These are phyloP conservation scores for Pseudogymnoascus sp. DNA, from an alignment of 2,329 filamentous ascomycete genomes.

Conservation along the genomic window DNA sequence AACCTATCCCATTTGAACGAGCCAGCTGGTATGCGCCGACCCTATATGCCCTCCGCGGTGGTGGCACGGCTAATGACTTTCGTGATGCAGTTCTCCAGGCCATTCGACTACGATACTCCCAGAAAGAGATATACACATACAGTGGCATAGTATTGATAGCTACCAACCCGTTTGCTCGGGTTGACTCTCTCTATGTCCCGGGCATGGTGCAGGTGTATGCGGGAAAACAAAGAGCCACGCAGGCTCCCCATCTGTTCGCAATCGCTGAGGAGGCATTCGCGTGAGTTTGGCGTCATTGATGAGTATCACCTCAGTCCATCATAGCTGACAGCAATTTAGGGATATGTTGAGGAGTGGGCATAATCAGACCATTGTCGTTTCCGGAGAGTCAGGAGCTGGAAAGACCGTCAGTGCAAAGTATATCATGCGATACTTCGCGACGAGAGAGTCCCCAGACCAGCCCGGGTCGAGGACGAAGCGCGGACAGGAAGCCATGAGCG, in stretches of 20 bases:
- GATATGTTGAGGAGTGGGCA: slow-evolving; percentile 95
- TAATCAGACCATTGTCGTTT: slow-evolving; percentile 99
- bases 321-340: slow-evolving; percentile 43
- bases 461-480: slow-evolving; percentile 68
- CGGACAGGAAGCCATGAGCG: slow-evolving; percentile 78
- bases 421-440: slow-evolving; percentile 99
- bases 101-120: slow-evolving; percentile 90
- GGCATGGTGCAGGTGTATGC: slow-evolving; percentile 99
- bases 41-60: neutral
- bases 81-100: slow-evolving; percentile 73
- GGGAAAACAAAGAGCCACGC: slow-evolving; percentile 90
- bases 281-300: slow-evolving; percentile 43
- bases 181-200: slow-evolving; percentile 96
- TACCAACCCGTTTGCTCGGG: slow-evolving; percentile 93
- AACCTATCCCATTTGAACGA: slow-evolving; percentile 98
- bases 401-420: slow-evolving; percentile 99
- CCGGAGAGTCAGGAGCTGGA: slow-evolving; percentile 94
- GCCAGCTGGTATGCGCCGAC: slow-evolving; percentile 66
- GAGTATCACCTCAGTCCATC: neutral
- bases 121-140: slow-evolving; percentile 99
- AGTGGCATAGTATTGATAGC: slow-evolving; percentile 98
- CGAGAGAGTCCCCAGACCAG: slow-evolving; percentile 86
- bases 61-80: slow-evolving; percentile 15
- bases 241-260: slow-evolving; percentile 95
- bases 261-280: slow-evolving; percentile 98